Evolutionary conservation across 805 yeast genomes (phyloP).

Genomic region (Barnettozyma californica): DNA sequence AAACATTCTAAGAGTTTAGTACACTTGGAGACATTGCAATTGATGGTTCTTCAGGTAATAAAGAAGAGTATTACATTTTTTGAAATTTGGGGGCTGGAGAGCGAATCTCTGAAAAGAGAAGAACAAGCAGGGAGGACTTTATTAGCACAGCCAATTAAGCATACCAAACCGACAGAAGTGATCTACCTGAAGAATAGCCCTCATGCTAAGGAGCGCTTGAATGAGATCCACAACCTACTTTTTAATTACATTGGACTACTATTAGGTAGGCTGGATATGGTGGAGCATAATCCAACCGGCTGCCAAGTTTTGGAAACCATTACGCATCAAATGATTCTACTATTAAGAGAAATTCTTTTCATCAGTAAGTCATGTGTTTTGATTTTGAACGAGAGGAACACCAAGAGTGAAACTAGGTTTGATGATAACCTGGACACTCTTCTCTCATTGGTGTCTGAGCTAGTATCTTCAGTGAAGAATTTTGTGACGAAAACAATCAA

Average conservation of each 20-base stretch:
- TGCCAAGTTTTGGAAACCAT: conserved; percentile 62
- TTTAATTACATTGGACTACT: conserved; percentile 60
- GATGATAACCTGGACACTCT: conserved; percentile 50
- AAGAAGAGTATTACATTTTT: conserved; percentile 60
- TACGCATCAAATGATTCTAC: conserved; percentile 61
- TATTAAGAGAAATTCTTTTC: conserved; percentile 57
- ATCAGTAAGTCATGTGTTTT: conserved; percentile 46
- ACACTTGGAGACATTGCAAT: conserved; percentile 56
- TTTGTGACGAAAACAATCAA: conserved; percentile 51
- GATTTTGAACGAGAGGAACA: conserved; percentile 26
- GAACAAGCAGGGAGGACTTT: conserved; percentile 1
- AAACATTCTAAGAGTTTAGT: conserved; percentile 54
- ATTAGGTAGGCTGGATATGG: conserved; percentile 71
- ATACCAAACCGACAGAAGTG: conserved; percentile 21
- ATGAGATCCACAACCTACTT: conserved; percentile 56
- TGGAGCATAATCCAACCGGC: conserved; percentile 68
- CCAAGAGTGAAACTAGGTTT: conserved; percentile 16
- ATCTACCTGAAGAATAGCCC: conserved; percentile 52
- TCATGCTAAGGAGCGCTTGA: conserved; percentile 52
- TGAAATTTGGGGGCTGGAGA: conserved; percentile 68
- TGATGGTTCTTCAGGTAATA: conserved; percentile 62
- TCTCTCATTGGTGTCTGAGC: conserved; percentile 54
- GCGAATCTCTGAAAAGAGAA: conserved; percentile 34
- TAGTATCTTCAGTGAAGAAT: conserved; percentile 59
- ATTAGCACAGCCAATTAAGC: background rate